These are phyloP conservation scores for Anthracocystis setariae DNA, from an alignment of 1,284 basidiomycete genomes.

Conservation along the genomic window DNA sequence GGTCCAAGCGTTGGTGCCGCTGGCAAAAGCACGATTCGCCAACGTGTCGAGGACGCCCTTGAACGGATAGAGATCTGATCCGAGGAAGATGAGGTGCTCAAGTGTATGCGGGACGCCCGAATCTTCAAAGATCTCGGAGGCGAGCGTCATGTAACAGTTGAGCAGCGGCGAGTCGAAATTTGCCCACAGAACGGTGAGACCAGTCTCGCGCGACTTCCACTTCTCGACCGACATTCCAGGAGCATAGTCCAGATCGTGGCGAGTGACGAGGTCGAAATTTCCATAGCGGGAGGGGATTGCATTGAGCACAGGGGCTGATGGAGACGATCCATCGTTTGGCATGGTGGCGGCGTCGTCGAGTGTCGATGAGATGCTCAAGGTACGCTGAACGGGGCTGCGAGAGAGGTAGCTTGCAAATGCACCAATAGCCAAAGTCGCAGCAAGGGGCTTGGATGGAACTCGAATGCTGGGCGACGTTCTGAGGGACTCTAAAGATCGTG, in stretches of 20 bases:
- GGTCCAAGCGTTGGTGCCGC: constrained; percentile 77
- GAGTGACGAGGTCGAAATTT: constrained; percentile 82
- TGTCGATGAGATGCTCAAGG: constrained; percentile 12
- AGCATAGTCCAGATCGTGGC: constrained; percentile 78
- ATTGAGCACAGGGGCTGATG: constrained; percentile 5
- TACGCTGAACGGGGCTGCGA: constrained; percentile 5
- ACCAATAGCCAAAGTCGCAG: constrained; percentile 16
- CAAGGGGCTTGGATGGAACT: constrained; percentile 6
- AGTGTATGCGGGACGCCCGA: constrained; percentile 70
- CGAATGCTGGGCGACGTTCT: constrained; percentile 8
- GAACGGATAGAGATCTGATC: constrained; percentile 76
- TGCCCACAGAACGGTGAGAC: constrained; percentile 74
- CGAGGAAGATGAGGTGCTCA: constrained; percentile 66
- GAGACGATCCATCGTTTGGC: constrained; percentile 23
- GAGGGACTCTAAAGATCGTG: constrained; percentile 2
- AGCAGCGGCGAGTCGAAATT: constrained; percentile 80
- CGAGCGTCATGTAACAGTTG: constrained; percentile 90
- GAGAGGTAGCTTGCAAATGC: constrained; percentile 15
- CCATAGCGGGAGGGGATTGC: constrained; percentile 67
- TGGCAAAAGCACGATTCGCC: constrained; percentile 95
- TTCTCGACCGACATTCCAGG: constrained; percentile 79
- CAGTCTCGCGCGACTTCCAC: constrained; percentile 82
- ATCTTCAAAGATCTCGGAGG: constrained; percentile 79
- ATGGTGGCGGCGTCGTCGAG: constrained; percentile 14
- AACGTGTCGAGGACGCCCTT: constrained; percentile 96